phyloP scores from a whole-genome alignment of 129 eudicot species.

The Deinandra increscens region DNA sequence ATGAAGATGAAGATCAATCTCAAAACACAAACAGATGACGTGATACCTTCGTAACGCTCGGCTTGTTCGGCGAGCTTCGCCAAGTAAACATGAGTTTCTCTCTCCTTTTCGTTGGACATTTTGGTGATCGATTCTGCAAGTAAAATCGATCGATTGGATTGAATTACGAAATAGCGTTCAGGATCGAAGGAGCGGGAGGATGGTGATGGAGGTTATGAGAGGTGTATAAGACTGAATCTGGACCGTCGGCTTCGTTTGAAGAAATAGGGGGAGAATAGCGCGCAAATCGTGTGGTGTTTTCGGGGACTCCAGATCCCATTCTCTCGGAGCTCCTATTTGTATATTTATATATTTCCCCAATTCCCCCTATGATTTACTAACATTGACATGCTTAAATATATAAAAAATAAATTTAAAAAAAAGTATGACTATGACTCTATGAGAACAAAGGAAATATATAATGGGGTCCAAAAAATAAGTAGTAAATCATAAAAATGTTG shows the following conservation, averaged over 20 bases:
- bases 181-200: conserved; percentile 12
- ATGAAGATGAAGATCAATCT: not conserved
- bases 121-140: conserved; percentile 26
- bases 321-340: conserved; percentile 22
- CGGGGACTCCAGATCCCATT: conserved; percentile 27
- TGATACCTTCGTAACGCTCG: conserved; percentile 82
- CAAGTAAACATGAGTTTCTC: conserved; percentile 89
- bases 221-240: conserved; percentile 31
- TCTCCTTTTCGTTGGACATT: conserved; percentile 82
- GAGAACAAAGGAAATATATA: too few species aligned
- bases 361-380: too few species aligned
- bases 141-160: conserved; percentile 3
- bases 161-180: conserved; percentile 6
- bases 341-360: not conserved
- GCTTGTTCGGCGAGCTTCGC: conserved; percentile 98
- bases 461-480: too few species aligned
- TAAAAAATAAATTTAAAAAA: too few species aligned
- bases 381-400: too few species aligned
- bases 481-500: too few species aligned
- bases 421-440: too few species aligned
- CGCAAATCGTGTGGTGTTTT: conserved; percentile 34
- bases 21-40: not conserved
- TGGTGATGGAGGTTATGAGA: conserved; percentile 5
- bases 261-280: conserved; percentile 29
- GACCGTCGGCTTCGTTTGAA: conserved; percentile 38